Percentiles rank a stretch among this genome's conserved stretches.
Conservation (phyloP, 2,329 filamentous ascomycete species). For the Fusarium humuli region DNA sequence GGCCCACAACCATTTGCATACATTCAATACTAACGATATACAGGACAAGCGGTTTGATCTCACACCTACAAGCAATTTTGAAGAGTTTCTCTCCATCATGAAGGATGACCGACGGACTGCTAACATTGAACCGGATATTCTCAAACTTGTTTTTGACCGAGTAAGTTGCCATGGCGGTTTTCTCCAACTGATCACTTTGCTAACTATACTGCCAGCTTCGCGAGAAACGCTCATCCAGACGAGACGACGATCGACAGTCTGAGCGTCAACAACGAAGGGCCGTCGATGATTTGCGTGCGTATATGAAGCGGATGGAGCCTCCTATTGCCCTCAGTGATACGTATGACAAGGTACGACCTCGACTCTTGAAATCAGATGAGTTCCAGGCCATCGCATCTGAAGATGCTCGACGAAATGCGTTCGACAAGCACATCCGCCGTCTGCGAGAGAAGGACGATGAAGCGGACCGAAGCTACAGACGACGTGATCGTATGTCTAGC, state of each 20-base stretch:
- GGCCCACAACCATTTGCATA: neutral
- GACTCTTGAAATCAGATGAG: conserved; percentile 84
- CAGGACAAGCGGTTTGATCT: conserved; percentile 94
- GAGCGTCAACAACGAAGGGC: conserved; percentile 89
- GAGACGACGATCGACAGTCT: conserved; percentile 85
- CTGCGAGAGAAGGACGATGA: conserved; percentile 93
- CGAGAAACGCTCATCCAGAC: conserved; percentile 83
- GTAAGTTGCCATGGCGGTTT: conserved; percentile 56
- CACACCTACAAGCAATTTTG: conserved; percentile 84
- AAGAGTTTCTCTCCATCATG: conserved; percentile 87
- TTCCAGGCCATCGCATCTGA: conserved; percentile 86
- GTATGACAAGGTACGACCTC: conserved; percentile 87
- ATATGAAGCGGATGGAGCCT: conserved; percentile 91
- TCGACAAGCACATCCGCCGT: conserved; percentile 91
- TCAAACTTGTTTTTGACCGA: conserved; percentile 86
- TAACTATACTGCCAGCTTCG: conserved; percentile 68
- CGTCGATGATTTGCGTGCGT: conserved; percentile 84
- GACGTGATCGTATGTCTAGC: conserved; percentile 66
- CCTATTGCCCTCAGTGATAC: conserved; percentile 81
- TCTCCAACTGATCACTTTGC: neutral
- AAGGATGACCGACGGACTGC: conserved; percentile 88
- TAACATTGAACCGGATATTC: conserved; percentile 83
- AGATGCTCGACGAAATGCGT: conserved; percentile 82
- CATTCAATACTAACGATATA: conserved; percentile 23
- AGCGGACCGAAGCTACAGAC: conserved; percentile 71